Base-by-base conservation (phyloP, 2,329 filamentous ascomycete genomes). In the Aureobasidium sp. region DNA sequence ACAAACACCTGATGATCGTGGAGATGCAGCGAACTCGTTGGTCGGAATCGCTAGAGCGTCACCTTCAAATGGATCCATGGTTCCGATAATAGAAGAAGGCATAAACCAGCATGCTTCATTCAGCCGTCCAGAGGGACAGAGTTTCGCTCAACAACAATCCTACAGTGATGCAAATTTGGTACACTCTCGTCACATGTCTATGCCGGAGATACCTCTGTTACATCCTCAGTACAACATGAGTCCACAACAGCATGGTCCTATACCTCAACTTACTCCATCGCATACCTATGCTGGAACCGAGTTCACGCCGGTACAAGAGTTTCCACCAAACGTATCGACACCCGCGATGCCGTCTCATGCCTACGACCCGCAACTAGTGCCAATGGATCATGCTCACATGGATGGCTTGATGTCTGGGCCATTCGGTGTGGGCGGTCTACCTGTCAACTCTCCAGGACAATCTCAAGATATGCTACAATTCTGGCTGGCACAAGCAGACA, bases 1-100 rank as follows among this genome's bases (percentile, higher is more conserved):
- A 48, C 62, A 63, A 29, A 42, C 57, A 5, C 8, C 42, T 3
- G 60, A 63, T 23, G 58, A 60, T 7, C 58, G 74, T 74, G 69
- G 65, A 66, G 66, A 47, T 66, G 66, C 50, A 12, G 39, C 37
- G 10, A 53, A 20, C 27, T 23, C 39, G 8, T 9, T 39, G 13
- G 15, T 29, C 20, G 53, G 58, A 12, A 29, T 41, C 20, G 26
- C 57, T 36, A 41, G 53, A 34, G 36, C 46, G 52, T 55, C 63
- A 20, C 50, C 60, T 7, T 39, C 63, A 15, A 44, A 46, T 36
- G 41, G 42, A 51, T 50, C 53, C 29, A 42, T 52, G 53, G 17
- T 44, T 32, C 39, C 48, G 4, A 47, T 39, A 17, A 9, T 17
- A 5, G 55, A 63, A 42, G 41, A 50, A 20, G 23, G 23, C 17